Conservation (phyloP, 208 protist genomes). For the Leishmania tropica region DNA sequence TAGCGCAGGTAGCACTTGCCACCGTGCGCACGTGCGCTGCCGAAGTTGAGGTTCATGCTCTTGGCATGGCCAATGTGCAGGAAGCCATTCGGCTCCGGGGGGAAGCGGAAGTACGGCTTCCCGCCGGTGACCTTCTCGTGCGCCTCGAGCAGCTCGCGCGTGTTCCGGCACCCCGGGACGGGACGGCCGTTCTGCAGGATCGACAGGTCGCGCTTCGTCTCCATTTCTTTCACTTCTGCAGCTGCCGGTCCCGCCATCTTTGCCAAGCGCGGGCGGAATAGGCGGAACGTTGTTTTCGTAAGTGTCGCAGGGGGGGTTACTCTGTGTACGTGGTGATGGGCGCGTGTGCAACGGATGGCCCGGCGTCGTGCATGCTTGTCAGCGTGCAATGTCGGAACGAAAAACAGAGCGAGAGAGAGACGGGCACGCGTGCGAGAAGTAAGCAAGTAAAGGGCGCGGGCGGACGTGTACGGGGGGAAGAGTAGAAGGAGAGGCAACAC, state of each 20-base stretch:
- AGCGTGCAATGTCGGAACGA: neutral
- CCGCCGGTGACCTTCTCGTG: constrained; percentile 67
- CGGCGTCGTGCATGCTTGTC: neutral
- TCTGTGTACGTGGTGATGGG: neutral
- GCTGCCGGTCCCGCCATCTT: constrained; percentile 48
- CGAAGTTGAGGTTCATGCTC: constrained; percentile 99
- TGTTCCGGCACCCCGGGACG: constrained; percentile 79
- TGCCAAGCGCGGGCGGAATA: constrained; percentile 22
- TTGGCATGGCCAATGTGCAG: constrained; percentile 99
- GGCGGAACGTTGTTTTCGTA: constrained; percentile 49
- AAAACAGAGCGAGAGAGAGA: neutral
- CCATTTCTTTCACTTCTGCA: constrained; percentile 21
- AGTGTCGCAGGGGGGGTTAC: neutral
- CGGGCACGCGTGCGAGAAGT: neutral
- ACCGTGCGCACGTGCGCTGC: constrained; percentile 90
- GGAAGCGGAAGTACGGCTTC: constrained; percentile 95
- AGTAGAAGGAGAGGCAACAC: no score
- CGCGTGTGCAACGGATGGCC: neutral
- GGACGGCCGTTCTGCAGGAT: constrained; percentile 84
- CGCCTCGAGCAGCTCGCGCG: constrained; percentile 63
- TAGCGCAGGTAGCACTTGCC: constrained; percentile 98
- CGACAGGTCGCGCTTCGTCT: constrained; percentile 78
- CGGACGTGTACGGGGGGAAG: no score
- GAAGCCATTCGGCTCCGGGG: constrained; percentile 98
- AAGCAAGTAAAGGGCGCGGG: neutral